Conservation (phyloP, 192 early-diverging fungal species). For the Mortierella claussenii region DNA sequence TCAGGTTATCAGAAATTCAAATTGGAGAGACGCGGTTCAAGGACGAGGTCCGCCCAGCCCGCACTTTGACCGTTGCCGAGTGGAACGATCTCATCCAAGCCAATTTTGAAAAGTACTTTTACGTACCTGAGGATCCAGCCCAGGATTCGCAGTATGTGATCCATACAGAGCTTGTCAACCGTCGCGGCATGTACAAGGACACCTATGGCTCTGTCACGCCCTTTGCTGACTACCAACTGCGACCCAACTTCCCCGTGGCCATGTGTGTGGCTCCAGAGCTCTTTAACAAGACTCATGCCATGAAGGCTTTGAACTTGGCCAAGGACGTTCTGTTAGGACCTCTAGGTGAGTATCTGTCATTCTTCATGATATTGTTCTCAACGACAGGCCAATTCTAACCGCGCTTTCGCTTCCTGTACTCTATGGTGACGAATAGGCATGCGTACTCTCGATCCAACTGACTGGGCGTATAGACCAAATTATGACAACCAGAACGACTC, state of each 20-base stretch:
- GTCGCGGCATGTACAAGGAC: constrained; percentile 97
- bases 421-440: constrained; percentile 67
- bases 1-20: constrained; percentile 12
- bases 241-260: constrained; percentile 91
- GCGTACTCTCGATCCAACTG: constrained; percentile 94
- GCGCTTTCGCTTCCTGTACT: neutral
- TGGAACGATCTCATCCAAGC: constrained; percentile 86
- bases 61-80: constrained; percentile 65
- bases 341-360: constrained; percentile 46
- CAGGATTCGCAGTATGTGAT: constrained; percentile 74
- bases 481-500: constrained; percentile 96
- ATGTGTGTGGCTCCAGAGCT: constrained; percentile 96
- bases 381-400: neutral
- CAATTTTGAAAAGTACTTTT: constrained; percentile 90
- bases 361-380: neutral
- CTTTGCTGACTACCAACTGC: constrained; percentile 92
- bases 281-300: constrained; percentile 83
- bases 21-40: constrained; percentile 57
- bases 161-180: constrained; percentile 73
- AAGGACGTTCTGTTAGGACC: constrained; percentile 80
- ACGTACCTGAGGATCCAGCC: constrained; percentile 80
- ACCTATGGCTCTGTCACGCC: constrained; percentile 73
- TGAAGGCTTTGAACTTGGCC: constrained; percentile 73
- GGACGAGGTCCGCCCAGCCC: constrained; percentile 35
- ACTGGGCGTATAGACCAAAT: constrained; percentile 91